Conservation (phyloP, 2,329 filamentous ascomycete genomes). For the Aspergillus luchuensis region DNA sequence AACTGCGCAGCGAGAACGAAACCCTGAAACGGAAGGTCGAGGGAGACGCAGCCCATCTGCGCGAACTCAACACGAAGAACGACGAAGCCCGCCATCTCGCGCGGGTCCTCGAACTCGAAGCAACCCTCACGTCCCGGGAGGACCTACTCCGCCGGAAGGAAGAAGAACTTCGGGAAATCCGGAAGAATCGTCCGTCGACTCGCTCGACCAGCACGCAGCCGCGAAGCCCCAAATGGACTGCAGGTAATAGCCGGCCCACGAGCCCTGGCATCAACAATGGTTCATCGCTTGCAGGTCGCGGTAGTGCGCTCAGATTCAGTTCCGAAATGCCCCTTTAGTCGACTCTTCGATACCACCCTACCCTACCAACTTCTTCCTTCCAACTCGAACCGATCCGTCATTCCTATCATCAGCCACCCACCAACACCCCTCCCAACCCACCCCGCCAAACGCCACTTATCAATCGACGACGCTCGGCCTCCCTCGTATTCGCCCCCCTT, state of each 20-base stretch:
- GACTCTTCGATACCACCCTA: neutral
- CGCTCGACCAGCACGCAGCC: constrained; percentile 47
- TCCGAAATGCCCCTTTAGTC: constrained; percentile 38
- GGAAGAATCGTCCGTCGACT: constrained; percentile 47
- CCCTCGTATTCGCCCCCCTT: neutral
- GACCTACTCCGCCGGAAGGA: constrained; percentile 46
- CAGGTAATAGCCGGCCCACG: constrained; percentile 40
- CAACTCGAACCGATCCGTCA: neutral
- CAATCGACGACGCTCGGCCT: neutral
- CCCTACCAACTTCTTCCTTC: neutral
- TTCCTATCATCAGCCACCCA: neutral
- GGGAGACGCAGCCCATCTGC: constrained; percentile 40
- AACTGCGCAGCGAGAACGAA: constrained; percentile 42
- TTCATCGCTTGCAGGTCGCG: constrained; percentile 32
- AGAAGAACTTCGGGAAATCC: constrained; percentile 48
- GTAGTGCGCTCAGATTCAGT: constrained; percentile 43
- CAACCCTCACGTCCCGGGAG: constrained; percentile 39
- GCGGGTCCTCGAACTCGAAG: constrained; percentile 43
- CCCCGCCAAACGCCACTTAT: neutral
- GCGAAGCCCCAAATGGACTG: constrained; percentile 43
- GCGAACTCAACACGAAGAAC: constrained; percentile 40
- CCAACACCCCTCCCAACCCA: neutral
- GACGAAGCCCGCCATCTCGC: constrained; percentile 38
- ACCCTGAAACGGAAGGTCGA: constrained; percentile 40
- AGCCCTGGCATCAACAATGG: constrained; percentile 42